phyloP scores from a whole-genome alignment of 345 rosid species.

The Eucalyptus shirleyi region DNA sequence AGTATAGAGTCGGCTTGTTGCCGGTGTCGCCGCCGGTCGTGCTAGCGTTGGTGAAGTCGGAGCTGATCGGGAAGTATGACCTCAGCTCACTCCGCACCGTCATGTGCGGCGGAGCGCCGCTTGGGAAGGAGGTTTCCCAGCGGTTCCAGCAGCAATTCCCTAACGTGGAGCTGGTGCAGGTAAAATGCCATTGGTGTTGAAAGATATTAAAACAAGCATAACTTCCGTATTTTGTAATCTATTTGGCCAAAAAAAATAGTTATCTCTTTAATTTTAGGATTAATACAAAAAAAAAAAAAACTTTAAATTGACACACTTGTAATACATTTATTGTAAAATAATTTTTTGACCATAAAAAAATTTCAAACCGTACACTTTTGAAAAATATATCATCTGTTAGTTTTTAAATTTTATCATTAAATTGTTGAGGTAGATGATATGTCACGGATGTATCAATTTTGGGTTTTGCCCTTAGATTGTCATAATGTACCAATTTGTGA shows the following conservation, averaged over 20 bases:
- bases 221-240: background rate
- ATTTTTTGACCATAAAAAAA: no score
- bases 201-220: background rate
- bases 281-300: no score
- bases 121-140: conserved; percentile 52
- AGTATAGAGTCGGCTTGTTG: conserved; percentile 31
- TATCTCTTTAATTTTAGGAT: background rate
- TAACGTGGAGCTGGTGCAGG: background rate
- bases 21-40: conserved; percentile 77
- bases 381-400: no score
- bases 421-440: no score
- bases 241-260: background rate
- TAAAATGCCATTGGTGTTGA: background rate
- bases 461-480: no score
- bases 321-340: no score
- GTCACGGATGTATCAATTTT: no score
- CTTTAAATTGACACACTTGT: no score
- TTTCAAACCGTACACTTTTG: no score
- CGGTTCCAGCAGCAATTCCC: conserved; percentile 57
- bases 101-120: conserved; percentile 67
- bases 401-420: no score
- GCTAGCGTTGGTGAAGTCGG: conserved; percentile 47
- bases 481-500: no score
- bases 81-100: conserved; percentile 37
- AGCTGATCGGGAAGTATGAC: conserved; percentile 45